Conservation (phyloP, 164 flowering plant genomes). For the Piper betle region DNA sequence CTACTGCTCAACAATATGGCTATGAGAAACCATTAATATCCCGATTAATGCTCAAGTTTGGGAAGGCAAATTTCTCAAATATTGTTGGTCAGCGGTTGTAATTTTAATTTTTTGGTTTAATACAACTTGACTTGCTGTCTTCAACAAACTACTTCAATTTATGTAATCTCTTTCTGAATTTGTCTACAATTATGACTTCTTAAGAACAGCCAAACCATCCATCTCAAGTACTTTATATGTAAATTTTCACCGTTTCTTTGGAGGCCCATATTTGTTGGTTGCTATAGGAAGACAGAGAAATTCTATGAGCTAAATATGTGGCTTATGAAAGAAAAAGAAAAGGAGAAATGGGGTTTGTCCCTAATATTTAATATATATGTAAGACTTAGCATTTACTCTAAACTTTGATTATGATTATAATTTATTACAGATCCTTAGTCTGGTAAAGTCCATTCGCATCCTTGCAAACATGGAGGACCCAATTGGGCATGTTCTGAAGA, state of each 20-base stretch:
- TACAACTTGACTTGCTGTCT: not conserved
- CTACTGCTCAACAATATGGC: conserved; percentile 64
- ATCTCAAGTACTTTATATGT: too few relatives aligned
- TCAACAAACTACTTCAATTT: not conserved
- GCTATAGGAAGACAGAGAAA: too few relatives aligned
- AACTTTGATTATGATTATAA: not conserved
- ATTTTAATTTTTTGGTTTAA: not conserved
- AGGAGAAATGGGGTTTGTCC: too few relatives aligned
- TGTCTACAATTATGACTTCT: too few relatives aligned
- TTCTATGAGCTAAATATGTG: too few relatives aligned
- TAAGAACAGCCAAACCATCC: too few relatives aligned
- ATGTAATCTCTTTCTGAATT: not conserved
- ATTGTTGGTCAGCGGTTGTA: not conserved
- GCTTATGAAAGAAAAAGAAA: too few relatives aligned
- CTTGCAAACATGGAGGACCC: conserved; percentile 98
- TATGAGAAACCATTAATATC: conserved; percentile 75
- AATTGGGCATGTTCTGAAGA: conserved; percentile 62
- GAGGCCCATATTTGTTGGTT: too few relatives aligned
- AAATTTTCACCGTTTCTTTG: too few relatives aligned
- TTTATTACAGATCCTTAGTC: conserved; percentile 47
- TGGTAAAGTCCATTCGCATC: conserved; percentile 71
- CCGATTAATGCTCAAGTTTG: conserved; percentile 71
- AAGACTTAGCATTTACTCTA: not conserved
- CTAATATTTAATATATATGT: too few relatives aligned
- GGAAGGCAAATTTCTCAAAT: conserved; percentile 41